Percentiles rank a stretch among this genome's conserved stretches.
Conservation (phyloP, 2,329 filamentous ascomycete species). For the Daldinia sp. region DNA sequence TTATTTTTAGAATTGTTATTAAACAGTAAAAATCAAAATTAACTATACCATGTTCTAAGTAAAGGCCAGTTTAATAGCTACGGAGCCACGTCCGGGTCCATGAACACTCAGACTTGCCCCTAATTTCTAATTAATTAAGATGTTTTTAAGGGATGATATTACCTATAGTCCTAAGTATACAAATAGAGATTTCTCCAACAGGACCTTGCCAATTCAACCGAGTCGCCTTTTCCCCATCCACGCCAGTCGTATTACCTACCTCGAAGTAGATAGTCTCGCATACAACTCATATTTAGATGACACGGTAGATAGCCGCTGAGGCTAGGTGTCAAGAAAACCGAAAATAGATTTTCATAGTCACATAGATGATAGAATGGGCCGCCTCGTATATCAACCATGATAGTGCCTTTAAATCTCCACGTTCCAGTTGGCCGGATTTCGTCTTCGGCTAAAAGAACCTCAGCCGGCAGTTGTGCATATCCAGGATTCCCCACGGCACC, state of each 20-base stretch:
- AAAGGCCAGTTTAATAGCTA: too few relatives aligned
- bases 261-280: neutral
- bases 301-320: neutral
- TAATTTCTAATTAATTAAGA: too few relatives aligned
- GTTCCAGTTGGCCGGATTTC: constrained; percentile 22
- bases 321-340: neutral
- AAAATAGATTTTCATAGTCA: neutral
- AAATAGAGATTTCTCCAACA: too few relatives aligned
- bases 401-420: constrained; percentile 16
- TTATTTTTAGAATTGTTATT: too few relatives aligned
- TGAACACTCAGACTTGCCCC: too few relatives aligned
- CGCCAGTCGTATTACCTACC: neutral
- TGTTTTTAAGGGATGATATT: too few relatives aligned
- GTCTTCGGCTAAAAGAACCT: constrained; percentile 26
- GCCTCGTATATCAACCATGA: neutral
- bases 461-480: constrained; percentile 25
- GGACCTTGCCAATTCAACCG: too few relatives aligned
- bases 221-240: too few relatives aligned
- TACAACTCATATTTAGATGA: neutral
- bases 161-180: too few relatives aligned
- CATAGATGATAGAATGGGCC: constrained; percentile 4
- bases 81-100: too few relatives aligned
- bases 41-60: too few relatives aligned
- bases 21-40: too few relatives aligned
- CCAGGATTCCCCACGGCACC: constrained; percentile 15